Evolutionary conservation across 345 rosid species (phyloP).

Genomic region (Litchi chinensis): DNA sequence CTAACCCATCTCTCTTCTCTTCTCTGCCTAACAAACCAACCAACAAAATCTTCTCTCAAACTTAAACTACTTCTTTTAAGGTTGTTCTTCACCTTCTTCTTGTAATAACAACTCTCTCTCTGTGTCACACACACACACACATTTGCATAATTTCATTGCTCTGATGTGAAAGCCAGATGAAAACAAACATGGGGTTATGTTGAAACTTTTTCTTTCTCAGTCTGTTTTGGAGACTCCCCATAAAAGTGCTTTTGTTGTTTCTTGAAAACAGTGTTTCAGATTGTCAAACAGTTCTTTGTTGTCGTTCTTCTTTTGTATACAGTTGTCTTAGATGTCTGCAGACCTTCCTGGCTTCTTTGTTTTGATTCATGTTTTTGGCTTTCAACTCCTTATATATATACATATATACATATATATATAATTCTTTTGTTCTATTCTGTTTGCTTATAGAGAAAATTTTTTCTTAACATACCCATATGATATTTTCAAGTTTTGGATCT

Average conservation of each 20-base stretch:
- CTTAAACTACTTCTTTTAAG: neutral
- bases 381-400: constrained; percentile 15
- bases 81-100: neutral
- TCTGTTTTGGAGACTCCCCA: too few relatives aligned
- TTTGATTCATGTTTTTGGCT: constrained; percentile 4
- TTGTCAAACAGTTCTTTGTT: too few relatives aligned
- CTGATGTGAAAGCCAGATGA: neutral
- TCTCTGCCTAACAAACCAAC: neutral
- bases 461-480: neutral
- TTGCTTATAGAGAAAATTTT: constrained; percentile 22
- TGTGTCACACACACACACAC: neutral
- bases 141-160: neutral
- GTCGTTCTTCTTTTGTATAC: too few relatives aligned
- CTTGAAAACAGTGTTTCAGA: neutral
- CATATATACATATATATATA: neutral
- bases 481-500: constrained; percentile 3
- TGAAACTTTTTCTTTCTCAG: neutral
- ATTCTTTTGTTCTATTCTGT: constrained; percentile 17
- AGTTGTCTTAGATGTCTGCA: too few relatives aligned
- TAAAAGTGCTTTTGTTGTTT: constrained; percentile 18
- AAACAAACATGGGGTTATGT: neutral
- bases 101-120: neutral
- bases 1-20: neutral
- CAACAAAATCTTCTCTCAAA: neutral
- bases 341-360: neutral